phyloP scores from a whole-genome alignment of 192 early-diverging fungal species.

The Phlyctochytrium arcticum region DNA sequence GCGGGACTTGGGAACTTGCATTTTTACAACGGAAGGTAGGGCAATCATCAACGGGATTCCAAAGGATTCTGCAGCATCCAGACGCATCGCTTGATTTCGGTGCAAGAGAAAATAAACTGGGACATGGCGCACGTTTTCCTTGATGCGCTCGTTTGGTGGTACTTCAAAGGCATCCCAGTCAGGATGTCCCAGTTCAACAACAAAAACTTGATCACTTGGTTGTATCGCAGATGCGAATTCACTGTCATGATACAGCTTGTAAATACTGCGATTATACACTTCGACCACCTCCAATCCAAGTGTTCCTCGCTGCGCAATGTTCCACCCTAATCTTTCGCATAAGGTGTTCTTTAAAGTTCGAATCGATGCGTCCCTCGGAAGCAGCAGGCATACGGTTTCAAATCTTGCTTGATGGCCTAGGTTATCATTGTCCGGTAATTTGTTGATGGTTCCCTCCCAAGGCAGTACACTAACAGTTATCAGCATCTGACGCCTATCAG shows the following conservation, averaged over 20 bases:
- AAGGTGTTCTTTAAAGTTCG: slow-evolving; percentile 56
- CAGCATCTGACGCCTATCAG: slow-evolving; percentile 58
- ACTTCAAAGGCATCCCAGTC: slow-evolving; percentile 18
- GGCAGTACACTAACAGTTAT: slow-evolving; percentile 20
- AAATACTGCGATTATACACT: slow-evolving; percentile 48
- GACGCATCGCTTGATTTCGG: background rate
- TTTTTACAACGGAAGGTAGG: background rate
- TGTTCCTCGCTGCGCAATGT: background rate
- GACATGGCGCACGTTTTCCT: background rate
- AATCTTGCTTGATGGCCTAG: no score
- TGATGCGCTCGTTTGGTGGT: background rate
- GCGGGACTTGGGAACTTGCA: no score
- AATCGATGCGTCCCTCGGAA: slow-evolving; percentile 64
- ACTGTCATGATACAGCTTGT: slow-evolving; percentile 48
- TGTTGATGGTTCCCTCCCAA: background rate
- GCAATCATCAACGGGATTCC: slow-evolving; percentile 7
- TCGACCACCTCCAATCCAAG: slow-evolving; percentile 45
- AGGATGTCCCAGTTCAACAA: slow-evolving; percentile 30
- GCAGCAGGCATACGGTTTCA: no score
- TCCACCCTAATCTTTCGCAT: slow-evolving; percentile 49
- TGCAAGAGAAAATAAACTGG: slow-evolving; percentile 15
- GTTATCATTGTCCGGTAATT: background rate
- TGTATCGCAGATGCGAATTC: slow-evolving; percentile 44
- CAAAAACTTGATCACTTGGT: slow-evolving; percentile 25
- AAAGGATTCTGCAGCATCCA: background rate